A percentile compares a stretch with the other conserved stretches of the same genome.
These are phyloP conservation scores for Mimosa bimucronata DNA, from an alignment of 306 rosid species.

Conservation along the genomic window DNA sequence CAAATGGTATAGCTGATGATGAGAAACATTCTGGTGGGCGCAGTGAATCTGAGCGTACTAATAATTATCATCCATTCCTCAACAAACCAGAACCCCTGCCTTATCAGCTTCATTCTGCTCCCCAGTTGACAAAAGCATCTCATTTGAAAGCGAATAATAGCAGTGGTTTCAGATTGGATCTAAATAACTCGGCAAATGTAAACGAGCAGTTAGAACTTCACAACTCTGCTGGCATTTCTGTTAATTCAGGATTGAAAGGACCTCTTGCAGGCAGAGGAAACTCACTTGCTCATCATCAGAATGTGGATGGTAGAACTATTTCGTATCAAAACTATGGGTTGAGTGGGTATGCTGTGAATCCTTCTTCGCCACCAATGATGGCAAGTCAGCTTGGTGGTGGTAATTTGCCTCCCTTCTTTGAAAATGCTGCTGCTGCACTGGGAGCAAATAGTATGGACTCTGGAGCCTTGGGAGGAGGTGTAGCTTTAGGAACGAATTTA, in stretches of 20 bases:
- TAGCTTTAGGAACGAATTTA: constrained; percentile 54
- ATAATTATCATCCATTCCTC: constrained; percentile 53
- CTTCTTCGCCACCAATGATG: constrained; percentile 74
- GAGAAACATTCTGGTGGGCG: constrained; percentile 53
- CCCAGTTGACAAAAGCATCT: constrained; percentile 41
- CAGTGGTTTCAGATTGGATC: constrained; percentile 53
- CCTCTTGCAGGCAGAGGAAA: constrained; percentile 63
- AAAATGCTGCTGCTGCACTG: constrained; percentile 59
- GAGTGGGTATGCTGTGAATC: constrained; percentile 69
- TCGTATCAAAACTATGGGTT: constrained; percentile 66
- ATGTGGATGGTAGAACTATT: constrained; percentile 56
- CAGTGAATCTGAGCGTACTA: constrained; percentile 42
- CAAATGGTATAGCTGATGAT: constrained; percentile 58
- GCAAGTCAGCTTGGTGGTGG: constrained; percentile 67
- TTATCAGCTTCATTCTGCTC: constrained; percentile 43
- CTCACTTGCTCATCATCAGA: constrained; percentile 65
- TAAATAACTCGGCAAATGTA: constrained; percentile 46
- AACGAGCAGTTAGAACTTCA: constrained; percentile 57
- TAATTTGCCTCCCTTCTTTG: constrained; percentile 73
- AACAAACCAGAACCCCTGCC: constrained; percentile 67
- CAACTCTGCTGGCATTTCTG: constrained; percentile 51
- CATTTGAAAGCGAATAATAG: constrained; percentile 57
- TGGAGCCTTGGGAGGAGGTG: constrained; percentile 68
- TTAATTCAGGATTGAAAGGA: constrained; percentile 62
- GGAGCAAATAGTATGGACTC: constrained; percentile 68